Percentiles rank a stretch among this genome's conserved stretches.
phyloP scores from a whole-genome alignment of 192 early-diverging fungal species.

The Rhizoclosmatium sp. region DNA sequence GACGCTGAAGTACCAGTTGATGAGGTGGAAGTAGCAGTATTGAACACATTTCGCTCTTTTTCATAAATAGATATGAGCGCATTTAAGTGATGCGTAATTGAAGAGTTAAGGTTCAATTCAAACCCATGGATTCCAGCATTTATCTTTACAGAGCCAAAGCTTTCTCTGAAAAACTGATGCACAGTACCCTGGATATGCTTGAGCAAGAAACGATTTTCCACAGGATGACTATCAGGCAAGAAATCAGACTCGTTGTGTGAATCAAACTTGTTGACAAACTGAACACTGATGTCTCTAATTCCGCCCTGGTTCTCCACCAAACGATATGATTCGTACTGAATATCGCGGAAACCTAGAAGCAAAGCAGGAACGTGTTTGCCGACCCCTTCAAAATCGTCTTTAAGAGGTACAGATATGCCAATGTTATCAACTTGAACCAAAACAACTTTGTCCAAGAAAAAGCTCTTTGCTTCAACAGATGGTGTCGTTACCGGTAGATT shows the following conservation, averaged over 20 bases:
- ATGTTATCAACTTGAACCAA: constrained; percentile 62
- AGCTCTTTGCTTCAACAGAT: constrained; percentile 59
- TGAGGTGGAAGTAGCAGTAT: neutral
- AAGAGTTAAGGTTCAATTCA: constrained; percentile 73
- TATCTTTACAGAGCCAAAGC: constrained; percentile 53
- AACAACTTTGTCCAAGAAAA: constrained; percentile 63
- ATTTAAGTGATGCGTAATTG: constrained; percentile 71
- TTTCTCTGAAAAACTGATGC: constrained; percentile 41
- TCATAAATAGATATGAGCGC: constrained; percentile 69
- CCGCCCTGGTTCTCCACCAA: constrained; percentile 62
- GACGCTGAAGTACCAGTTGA: neutral
- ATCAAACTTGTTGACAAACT: constrained; percentile 69
- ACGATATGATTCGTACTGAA: constrained; percentile 67
- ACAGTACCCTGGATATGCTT: constrained; percentile 49
- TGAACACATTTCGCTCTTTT: constrained; percentile 54
- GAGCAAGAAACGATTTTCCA: constrained; percentile 48
- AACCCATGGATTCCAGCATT: constrained; percentile 74
- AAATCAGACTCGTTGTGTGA: constrained; percentile 38
- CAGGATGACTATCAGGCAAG: constrained; percentile 29
- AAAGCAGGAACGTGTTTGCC: constrained; percentile 55
- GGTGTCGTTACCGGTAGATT: constrained; percentile 57
- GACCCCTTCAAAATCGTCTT: constrained; percentile 32
- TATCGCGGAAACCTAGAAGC: constrained; percentile 64
- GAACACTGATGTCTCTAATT: constrained; percentile 66
- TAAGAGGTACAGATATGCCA: constrained; percentile 70